Conservation (phyloP, 2,329 filamentous ascomycete genomes). For the Alternaria atra region DNA sequence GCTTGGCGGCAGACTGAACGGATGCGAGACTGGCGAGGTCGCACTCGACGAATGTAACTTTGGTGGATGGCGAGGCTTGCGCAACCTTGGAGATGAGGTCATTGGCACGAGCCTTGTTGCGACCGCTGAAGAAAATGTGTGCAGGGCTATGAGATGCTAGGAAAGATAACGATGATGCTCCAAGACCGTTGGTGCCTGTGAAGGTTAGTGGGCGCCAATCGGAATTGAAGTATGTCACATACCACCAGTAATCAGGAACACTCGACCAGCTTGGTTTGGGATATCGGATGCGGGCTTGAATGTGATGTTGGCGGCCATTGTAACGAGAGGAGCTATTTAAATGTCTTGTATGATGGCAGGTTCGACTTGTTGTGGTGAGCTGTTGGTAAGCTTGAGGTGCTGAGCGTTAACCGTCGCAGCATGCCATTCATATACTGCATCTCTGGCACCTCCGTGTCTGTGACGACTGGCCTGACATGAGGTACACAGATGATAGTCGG, state of each 20-base stretch:
- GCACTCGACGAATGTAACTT: conserved; percentile 7
- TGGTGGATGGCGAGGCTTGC: conserved; percentile 54
- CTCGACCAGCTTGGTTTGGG: conserved; percentile 12
- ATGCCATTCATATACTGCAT: not conserved
- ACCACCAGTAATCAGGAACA: conserved; percentile 26
- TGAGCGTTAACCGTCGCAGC: not conserved
- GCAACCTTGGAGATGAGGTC: conserved; percentile 52
- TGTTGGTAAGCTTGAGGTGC: not conserved
- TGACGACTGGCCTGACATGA: not conserved
- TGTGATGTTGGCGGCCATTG: not conserved
- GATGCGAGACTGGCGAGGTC: conserved; percentile 12
- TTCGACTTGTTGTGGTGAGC: not conserved
- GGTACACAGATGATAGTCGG: not conserved
- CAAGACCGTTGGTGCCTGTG: conserved; percentile 57
- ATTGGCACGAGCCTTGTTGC: conserved; percentile 53
- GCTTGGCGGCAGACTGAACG: conserved; percentile 9
- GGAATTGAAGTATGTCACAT: not conserved
- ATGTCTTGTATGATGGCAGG: not conserved
- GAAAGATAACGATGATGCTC: conserved; percentile 55
- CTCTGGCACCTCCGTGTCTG: not conserved
- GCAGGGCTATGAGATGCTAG: conserved; percentile 55
- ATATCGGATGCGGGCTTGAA: conserved; percentile 18
- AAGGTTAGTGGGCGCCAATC: not conserved
- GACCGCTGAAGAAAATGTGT: conserved; percentile 58
- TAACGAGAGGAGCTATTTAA: not conserved